These are phyloP conservation scores for Phytophthora pistaciae DNA, from an alignment of 352 stramenopile genomes.

Conservation along the genomic window DNA sequence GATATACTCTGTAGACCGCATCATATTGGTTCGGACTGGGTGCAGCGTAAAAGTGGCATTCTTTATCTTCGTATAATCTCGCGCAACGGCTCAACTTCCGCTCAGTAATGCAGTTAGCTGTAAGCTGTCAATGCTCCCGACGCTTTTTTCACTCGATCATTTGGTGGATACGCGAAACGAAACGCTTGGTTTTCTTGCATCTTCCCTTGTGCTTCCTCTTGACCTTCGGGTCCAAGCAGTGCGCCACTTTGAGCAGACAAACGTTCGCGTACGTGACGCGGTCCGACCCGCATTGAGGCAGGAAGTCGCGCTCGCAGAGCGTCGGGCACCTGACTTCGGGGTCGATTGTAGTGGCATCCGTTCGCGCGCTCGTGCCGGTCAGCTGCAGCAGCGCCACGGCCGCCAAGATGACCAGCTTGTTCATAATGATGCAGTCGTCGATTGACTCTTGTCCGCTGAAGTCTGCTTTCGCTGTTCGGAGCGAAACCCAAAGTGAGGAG, in stretches of 20 bases:
- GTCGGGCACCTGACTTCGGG: slow-evolving; percentile 16
- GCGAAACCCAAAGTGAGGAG: not conserved
- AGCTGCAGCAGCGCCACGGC: slow-evolving; percentile 20
- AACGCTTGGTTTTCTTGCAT: slow-evolving; percentile 1
- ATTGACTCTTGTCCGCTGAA: not conserved
- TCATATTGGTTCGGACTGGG: too few relatives aligned
- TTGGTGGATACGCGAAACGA: not conserved
- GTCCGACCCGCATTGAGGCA: slow-evolving; percentile 39
- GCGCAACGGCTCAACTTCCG: too few relatives aligned
- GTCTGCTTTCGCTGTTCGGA: slow-evolving; percentile 13
- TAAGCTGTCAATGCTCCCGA: not conserved
- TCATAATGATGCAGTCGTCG: slow-evolving; percentile 10
- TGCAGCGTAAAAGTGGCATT: too few relatives aligned
- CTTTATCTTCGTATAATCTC: too few relatives aligned
- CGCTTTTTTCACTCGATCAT: not conserved
- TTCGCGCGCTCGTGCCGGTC: not conserved
- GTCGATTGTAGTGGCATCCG: slow-evolving; percentile 1
- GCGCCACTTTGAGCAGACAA: slow-evolving; percentile 20
- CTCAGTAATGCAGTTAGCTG: not conserved
- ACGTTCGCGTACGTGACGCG: slow-evolving; percentile 36
- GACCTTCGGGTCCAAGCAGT: slow-evolving; percentile 6
- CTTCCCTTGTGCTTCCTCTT: not conserved
- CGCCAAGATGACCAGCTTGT: slow-evolving; percentile 14
- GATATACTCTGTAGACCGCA: too few relatives aligned
- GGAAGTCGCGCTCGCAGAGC: slow-evolving; percentile 20